These are phyloP conservation scores for Colletotrichum theobromicola DNA, from an alignment of 2,329 filamentous ascomycete species.

Conservation along the genomic window DNA sequence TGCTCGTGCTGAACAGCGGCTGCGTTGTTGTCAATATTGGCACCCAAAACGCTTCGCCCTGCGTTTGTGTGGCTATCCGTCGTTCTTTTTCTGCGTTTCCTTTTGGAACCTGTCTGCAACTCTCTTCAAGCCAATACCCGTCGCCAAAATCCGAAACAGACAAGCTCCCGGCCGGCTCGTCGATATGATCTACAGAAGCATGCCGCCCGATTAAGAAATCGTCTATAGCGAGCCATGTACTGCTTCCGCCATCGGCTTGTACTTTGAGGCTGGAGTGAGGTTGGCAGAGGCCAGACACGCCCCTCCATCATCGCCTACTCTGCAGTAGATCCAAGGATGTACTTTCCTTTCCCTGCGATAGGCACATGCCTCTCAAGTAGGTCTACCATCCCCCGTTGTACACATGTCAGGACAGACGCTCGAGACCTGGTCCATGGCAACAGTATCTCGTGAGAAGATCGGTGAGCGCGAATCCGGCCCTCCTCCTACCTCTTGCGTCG, in stretches of 20 bases:
- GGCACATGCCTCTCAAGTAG: slow-evolving; percentile 7
- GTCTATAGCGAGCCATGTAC: not conserved
- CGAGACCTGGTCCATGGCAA: slow-evolving; percentile 10
- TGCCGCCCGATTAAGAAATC: slow-evolving; percentile 14
- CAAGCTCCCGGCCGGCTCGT: not conserved
- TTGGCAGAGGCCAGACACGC: not conserved
- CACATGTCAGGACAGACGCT: slow-evolving; percentile 7
- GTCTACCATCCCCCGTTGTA: slow-evolving; percentile 3
- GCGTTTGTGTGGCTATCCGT: slow-evolving; percentile 7
- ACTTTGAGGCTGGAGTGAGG: not conserved
- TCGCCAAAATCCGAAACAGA: slow-evolving; percentile 13
- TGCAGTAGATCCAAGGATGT: slow-evolving; percentile 10
- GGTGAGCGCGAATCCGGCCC: slow-evolving; percentile 12
- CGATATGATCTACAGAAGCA: slow-evolving; percentile 10
- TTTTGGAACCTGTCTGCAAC: slow-evolving; percentile 8
- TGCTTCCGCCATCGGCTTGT: not conserved
- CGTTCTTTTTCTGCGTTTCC: slow-evolving; percentile 10
- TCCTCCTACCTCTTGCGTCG: not conserved
- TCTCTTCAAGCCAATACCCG: not conserved
- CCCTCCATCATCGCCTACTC: slow-evolving; percentile 5
- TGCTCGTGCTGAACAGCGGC: not conserved
- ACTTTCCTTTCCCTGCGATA: slow-evolving; percentile 18
- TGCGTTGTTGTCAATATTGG: slow-evolving; percentile 8
- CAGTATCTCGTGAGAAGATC: slow-evolving; percentile 1
- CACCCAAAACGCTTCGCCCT: slow-evolving; percentile 9